A percentile compares a stretch with the other conserved stretches of the same genome.
Evolutionary conservation across 2,329 filamentous ascomycete species (phyloP).

Genomic region (Claviceps africana): DNA sequence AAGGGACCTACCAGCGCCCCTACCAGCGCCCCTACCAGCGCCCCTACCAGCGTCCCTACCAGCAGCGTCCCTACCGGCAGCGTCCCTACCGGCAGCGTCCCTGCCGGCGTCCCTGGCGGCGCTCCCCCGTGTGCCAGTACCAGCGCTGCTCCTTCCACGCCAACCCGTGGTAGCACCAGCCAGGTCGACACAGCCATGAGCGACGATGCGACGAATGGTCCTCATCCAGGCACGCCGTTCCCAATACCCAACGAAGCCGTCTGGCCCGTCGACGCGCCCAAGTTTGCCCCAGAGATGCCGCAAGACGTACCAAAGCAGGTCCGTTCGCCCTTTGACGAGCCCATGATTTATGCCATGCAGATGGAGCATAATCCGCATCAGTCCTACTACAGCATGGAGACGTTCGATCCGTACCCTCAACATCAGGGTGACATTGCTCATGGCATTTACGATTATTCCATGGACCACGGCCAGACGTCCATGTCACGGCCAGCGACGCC

Average conservation of each 20-base stretch:
- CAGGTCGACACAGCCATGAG: slow-evolving; percentile 18
- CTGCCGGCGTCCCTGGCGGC: background rate
- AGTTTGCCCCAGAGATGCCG: slow-evolving; percentile 22
- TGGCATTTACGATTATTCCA: slow-evolving; percentile 13
- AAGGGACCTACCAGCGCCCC: slow-evolving; percentile 6
- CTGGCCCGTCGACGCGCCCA: slow-evolving; percentile 25
- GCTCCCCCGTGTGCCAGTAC: background rate
- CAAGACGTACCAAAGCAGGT: slow-evolving; percentile 17
- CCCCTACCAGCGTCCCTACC: background rate
- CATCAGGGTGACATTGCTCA: slow-evolving; percentile 8
- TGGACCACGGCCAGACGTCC: slow-evolving; percentile 13
- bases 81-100: background rate
- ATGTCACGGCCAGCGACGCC: slow-evolving; percentile 23
- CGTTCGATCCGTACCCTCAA: slow-evolving; percentile 7
- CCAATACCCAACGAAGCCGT: slow-evolving; percentile 24
- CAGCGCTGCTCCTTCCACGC: background rate
- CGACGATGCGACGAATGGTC: slow-evolving; percentile 20
- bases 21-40: background rate
- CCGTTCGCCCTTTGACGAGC: slow-evolving; percentile 17
- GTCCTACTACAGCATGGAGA: slow-evolving; percentile 10
- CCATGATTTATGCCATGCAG: slow-evolving; percentile 18
- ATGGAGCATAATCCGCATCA: slow-evolving; percentile 19
- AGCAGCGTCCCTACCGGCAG: background rate
- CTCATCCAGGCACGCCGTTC: slow-evolving; percentile 27
- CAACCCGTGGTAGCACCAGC: background rate